Conservation (phyloP, 1,284 basidiomycete species). For the Ceratobasidium sp. region DNA sequence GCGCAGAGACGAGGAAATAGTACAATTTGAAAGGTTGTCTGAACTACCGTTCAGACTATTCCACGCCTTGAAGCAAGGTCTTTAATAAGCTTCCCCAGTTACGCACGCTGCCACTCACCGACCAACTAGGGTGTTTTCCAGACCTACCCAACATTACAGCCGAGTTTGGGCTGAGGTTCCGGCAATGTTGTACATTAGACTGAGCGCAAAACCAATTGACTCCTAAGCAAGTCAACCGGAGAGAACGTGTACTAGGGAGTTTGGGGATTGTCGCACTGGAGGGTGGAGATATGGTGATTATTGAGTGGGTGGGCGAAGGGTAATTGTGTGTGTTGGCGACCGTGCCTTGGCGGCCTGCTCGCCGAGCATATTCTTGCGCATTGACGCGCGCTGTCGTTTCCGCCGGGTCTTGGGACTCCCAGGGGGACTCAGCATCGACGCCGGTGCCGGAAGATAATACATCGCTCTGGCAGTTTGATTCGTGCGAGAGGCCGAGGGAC, state of each 20-base stretch:
- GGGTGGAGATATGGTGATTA: background rate
- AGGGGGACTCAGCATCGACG: background rate
- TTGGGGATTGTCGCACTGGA: constrained; percentile 53
- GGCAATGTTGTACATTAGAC: constrained; percentile 20
- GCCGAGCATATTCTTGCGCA: constrained; percentile 51
- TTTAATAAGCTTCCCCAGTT: constrained; percentile 41
- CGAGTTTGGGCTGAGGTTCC: constrained; percentile 38
- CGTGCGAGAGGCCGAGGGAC: no score
- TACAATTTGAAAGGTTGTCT: constrained; percentile 60
- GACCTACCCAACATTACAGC: constrained; percentile 31
- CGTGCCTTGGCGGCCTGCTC: no score
- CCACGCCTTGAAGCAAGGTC: constrained; percentile 65
- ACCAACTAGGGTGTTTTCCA: constrained; percentile 66
- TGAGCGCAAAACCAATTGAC: background rate
- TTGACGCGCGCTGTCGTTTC: background rate
- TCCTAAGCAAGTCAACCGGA: background rate
- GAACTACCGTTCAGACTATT: constrained; percentile 59
- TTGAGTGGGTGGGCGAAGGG: background rate
- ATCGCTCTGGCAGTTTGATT: no score
- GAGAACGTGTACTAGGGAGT: constrained; percentile 28
- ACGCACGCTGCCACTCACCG: constrained; percentile 60
- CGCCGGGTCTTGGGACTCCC: background rate
- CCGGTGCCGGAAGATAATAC: no score
- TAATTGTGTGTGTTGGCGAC: background rate
- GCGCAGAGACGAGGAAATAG: constrained; percentile 68